Conservation (phyloP, 1,284 basidiomycete species). For the Sphagnurus paluster region DNA sequence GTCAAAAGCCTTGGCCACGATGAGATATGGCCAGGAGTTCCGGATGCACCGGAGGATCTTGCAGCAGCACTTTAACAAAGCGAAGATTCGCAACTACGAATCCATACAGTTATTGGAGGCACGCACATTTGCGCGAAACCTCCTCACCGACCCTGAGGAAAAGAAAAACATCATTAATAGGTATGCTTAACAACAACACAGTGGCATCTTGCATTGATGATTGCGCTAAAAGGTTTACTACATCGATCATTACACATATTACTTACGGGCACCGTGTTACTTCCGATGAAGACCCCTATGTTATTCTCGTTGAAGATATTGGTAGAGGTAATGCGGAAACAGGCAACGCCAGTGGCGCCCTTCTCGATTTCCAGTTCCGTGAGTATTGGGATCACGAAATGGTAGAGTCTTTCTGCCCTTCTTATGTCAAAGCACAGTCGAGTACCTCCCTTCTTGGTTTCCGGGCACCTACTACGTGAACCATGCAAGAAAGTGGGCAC, state of each 20-base stretch:
- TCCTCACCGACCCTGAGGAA: no score
- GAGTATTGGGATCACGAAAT: no score
- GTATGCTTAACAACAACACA: no score
- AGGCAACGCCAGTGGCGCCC: not conserved
- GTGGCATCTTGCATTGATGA: not conserved
- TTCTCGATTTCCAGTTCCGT: not conserved
- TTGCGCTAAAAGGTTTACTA: not conserved
- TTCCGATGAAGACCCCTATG: constrained; percentile 1
- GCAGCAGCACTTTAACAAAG: constrained; percentile 16
- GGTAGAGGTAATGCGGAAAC: not conserved
- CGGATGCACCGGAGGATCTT: constrained; percentile 16
- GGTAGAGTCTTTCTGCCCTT: no score
- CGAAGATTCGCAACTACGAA: no score
- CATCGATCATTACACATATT: not conserved
- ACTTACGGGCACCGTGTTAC: not conserved
- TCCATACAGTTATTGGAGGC: no score
- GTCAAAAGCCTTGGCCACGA: no score
- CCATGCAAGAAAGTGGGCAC: not conserved
- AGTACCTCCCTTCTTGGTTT: not conserved
- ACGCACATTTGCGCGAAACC: no score
- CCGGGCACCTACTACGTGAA: not conserved
- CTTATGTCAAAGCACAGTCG: no score
- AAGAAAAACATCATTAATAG: no score
- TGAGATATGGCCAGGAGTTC: constrained; percentile 19
- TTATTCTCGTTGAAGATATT: not conserved